Evolutionary conservation across 1,139 yeast species (phyloP).

Genomic region (Hyphopichia khmerensis): DNA sequence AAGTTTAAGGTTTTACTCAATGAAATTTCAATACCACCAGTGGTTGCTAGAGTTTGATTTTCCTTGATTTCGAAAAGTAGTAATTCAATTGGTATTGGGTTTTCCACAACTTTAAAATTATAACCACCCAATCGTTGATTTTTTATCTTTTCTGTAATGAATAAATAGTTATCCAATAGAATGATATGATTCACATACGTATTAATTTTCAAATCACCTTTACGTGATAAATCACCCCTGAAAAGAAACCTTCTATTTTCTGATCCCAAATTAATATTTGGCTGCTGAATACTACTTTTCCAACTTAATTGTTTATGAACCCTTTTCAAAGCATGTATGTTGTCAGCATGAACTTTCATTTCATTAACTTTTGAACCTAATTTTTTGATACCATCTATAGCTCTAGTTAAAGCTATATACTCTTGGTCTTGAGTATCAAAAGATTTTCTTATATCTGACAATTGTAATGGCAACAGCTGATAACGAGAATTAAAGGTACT

Average conservation of each 20-base stretch:
- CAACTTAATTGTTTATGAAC: slow-evolving; percentile 51
- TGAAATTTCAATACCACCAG: slow-evolving; percentile 18
- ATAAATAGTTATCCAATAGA: slow-evolving; percentile 68
- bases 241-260: slow-evolving; percentile 56
- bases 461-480: slow-evolving; percentile 67
- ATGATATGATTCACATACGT: slow-evolving; percentile 53
- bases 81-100: slow-evolving; percentile 62
- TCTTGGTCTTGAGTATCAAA: slow-evolving; percentile 53
- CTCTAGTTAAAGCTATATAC: slow-evolving; percentile 50
- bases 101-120: slow-evolving; percentile 48
- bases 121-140: slow-evolving; percentile 21
- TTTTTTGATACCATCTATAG: slow-evolving; percentile 43
- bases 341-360: slow-evolving; percentile 56
- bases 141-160: slow-evolving; percentile 57
- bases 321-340: slow-evolving; percentile 46
- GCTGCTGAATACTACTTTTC: slow-evolving; percentile 38
- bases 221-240: slow-evolving; percentile 61
- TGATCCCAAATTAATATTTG: slow-evolving; percentile 55
- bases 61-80: slow-evolving; percentile 52
- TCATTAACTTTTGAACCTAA: slow-evolving; percentile 44
- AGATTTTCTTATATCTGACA: slow-evolving; percentile 56
- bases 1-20: slow-evolving; percentile 18
- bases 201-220: slow-evolving; percentile 61
- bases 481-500: slow-evolving; percentile 77
- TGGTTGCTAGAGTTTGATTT: slow-evolving; percentile 14